Conservation (phyloP, 225 moss, liverwort and hornwort species). For the Physcomitrium patens region DNA sequence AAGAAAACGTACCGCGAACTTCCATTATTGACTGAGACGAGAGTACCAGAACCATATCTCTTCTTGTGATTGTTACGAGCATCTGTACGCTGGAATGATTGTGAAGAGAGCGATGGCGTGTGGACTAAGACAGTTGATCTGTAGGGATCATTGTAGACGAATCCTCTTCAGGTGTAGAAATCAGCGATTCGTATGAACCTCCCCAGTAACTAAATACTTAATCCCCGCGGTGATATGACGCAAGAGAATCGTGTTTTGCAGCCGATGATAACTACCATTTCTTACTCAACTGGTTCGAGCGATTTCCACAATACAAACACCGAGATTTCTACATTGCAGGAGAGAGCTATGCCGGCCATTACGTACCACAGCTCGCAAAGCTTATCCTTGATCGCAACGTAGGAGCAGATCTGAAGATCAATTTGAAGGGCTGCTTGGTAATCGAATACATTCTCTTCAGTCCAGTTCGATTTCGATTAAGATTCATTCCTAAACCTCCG, state of each 20-base stretch:
- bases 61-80: slow-evolving; percentile 15
- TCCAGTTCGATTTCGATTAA: not conserved
- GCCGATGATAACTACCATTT: slow-evolving; percentile 54
- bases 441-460: slow-evolving; percentile 10
- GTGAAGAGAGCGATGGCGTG: slow-evolving; percentile 9
- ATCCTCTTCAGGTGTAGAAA: no score
- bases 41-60: no score
- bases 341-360: slow-evolving; percentile 66
- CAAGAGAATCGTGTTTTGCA: slow-evolving; percentile 24
- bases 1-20: not conserved
- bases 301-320: slow-evolving; percentile 50
- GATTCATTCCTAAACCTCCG: not conserved
- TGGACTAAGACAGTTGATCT: not conserved
- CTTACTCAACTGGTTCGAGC: slow-evolving; percentile 59
- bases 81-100: not conserved
- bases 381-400: slow-evolving; percentile 49
- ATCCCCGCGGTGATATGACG: no score
- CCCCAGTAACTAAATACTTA: no score
- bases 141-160: not conserved
- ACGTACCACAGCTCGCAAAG: slow-evolving; percentile 57
- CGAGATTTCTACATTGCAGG: slow-evolving; percentile 58
- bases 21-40: not conserved
- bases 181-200: no score
- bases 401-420: slow-evolving; percentile 43
- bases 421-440: slow-evolving; percentile 56